These are phyloP conservation scores for Physcomitrium patens DNA, from an alignment of 225 moss, liverwort and hornwort genomes.

Conservation along the genomic window DNA sequence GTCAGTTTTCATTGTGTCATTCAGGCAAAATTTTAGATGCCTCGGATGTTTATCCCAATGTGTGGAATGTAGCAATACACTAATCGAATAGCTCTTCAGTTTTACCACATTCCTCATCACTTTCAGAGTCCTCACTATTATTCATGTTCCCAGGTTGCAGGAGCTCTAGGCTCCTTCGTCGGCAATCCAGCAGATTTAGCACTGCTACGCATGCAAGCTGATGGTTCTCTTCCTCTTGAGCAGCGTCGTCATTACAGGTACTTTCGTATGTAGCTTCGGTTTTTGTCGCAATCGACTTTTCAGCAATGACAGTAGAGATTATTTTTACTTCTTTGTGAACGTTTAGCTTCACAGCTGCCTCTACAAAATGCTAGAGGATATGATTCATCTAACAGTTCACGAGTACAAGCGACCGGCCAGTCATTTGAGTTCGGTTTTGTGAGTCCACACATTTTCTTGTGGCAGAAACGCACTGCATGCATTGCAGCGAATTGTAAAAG, in stretches of 20 bases:
- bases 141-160: slow-evolving; percentile 45
- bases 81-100: background rate
- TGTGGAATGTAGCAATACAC: slow-evolving; percentile 2
- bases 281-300: background rate
- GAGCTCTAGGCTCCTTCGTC: slow-evolving; percentile 51
- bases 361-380: too few relatives aligned
- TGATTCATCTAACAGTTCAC: background rate
- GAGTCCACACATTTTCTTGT: slow-evolving; percentile 7
- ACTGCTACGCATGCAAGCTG: slow-evolving; percentile 63
- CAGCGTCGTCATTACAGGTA: slow-evolving; percentile 60
- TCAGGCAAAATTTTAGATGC: background rate
- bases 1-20: background rate
- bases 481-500: slow-evolving; percentile 60
- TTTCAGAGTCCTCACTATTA: background rate
- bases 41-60: background rate
- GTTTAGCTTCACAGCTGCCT: too few relatives aligned
- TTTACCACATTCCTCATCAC: background rate
- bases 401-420: background rate
- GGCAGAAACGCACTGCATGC: slow-evolving; percentile 57
- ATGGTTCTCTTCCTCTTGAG: slow-evolving; percentile 46
- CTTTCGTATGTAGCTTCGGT: slow-evolving; percentile 1
- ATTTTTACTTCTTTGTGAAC: too few relatives aligned
- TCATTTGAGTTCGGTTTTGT: background rate
- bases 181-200: slow-evolving; percentile 64
- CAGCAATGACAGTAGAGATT: background rate